Percentiles rank a stretch among this genome's conserved stretches.
phyloP scores from a whole-genome alignment of 805 yeast genomes.

The Nakazawaea wyomingensis region DNA sequence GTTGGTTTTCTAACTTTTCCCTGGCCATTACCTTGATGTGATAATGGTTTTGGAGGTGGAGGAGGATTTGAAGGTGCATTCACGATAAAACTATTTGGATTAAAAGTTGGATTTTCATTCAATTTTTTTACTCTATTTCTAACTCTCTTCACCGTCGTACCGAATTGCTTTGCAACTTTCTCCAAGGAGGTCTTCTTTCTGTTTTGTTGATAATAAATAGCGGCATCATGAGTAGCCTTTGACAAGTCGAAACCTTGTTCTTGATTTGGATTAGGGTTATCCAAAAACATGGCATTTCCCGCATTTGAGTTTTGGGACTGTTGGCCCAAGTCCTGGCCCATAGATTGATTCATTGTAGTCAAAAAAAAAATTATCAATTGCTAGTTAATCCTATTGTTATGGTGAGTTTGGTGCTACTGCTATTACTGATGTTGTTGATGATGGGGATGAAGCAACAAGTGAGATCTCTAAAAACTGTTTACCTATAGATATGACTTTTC shows the following conservation, averaged over 20 bases:
- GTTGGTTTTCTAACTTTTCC: conserved; percentile 7
- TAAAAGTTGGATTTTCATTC: conserved; percentile 11
- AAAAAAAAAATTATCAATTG: no score
- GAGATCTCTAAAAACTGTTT: no score
- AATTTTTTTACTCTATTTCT: conserved; percentile 12
- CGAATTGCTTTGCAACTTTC: conserved; percentile 13
- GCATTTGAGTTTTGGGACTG: conserved; percentile 1
- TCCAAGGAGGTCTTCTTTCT: conserved; percentile 12
- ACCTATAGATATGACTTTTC: background rate
- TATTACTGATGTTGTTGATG: no score
- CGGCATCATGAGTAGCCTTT: conserved; percentile 12
- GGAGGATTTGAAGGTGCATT: conserved; percentile 8
- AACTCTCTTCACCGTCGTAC: conserved; percentile 13
- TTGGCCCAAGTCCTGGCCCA: conserved; percentile 4
- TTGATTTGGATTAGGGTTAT: background rate
- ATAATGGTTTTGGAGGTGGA: conserved; percentile 6
- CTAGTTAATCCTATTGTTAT: no score
- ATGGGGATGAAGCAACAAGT: no score
- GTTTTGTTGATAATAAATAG: conserved; percentile 11
- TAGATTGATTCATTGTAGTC: conserved; percentile 9
- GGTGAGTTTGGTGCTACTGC: no score
- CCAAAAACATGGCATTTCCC: conserved; percentile 5
- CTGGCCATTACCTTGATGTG: background rate
- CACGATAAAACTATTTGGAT: conserved; percentile 10
- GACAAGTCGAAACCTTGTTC: conserved; percentile 9